phyloP scores from a whole-genome alignment of 805 yeast genomes.

The Yarrowia porcina region DNA sequence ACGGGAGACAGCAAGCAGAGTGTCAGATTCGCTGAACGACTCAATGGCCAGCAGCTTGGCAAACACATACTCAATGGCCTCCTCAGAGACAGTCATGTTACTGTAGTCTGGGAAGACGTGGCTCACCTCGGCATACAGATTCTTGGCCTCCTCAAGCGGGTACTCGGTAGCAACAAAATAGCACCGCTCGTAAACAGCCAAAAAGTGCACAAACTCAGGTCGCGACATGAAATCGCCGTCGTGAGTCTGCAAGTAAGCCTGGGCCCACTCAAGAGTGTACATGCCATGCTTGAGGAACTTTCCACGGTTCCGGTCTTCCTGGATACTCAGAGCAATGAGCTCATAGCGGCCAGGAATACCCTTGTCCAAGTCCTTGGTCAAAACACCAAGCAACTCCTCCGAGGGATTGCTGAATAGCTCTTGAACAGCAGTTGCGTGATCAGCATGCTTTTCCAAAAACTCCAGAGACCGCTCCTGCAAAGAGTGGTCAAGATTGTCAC shows the following conservation, averaged over 20 bases:
- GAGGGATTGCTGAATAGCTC: constrained; percentile 9
- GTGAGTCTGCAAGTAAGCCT: background rate
- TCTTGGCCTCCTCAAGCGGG: background rate
- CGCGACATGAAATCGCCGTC: constrained; percentile 6
- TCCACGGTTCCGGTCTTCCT: constrained; percentile 8
- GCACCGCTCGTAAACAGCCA: constrained; percentile 13
- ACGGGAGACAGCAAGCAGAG: constrained; percentile 47
- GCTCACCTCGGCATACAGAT: constrained; percentile 3
- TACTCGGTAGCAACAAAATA: background rate
- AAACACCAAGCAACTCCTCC: background rate
- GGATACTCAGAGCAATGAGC: background rate
- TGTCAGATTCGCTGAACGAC: background rate
- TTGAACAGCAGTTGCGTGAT: constrained; percentile 16
- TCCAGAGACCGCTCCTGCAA: constrained; percentile 31
- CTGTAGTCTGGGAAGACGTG: background rate
- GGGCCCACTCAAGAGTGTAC: constrained; percentile 18
- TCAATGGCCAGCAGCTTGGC: background rate
- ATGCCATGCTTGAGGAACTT: background rate
- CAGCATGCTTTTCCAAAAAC: constrained; percentile 6
- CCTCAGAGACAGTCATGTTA: background rate
- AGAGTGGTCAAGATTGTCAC: constrained; percentile 29
- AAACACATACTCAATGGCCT: constrained; percentile 10
- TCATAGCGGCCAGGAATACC: constrained; percentile 13
- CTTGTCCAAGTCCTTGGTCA: background rate
- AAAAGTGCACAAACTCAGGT: constrained; percentile 21